Evolutionary conservation across 2,329 filamentous ascomycete species (phyloP).

Genomic region (Aureobasidium vineae): DNA sequence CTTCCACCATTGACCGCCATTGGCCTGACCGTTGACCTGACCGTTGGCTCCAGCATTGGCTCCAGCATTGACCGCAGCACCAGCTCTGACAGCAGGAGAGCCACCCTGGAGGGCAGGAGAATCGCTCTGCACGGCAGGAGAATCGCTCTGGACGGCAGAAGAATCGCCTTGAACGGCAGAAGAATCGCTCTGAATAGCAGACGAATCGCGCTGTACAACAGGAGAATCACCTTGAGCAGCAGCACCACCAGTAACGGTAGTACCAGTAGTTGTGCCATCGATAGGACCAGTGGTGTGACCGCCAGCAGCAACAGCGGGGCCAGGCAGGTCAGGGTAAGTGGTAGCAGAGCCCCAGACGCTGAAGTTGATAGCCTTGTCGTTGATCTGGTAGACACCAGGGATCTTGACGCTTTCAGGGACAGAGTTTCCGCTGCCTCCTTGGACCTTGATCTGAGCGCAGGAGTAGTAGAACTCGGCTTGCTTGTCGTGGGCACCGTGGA

Average conservation of each 20-base stretch:
- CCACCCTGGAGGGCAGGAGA: background rate
- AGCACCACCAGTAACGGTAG: background rate
- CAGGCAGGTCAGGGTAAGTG: constrained; percentile 22
- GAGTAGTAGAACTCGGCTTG: constrained; percentile 45
- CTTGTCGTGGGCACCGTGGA: constrained; percentile 44
- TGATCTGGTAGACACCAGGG: constrained; percentile 26
- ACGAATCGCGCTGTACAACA: background rate
- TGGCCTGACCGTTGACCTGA: too few species aligned
- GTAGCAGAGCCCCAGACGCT: constrained; percentile 27
- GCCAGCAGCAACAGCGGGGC: constrained; percentile 24
- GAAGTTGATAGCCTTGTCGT: constrained; percentile 26
- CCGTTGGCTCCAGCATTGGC: too few species aligned
- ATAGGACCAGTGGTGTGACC: constrained; percentile 25
- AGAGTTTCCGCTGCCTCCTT: constrained; percentile 24
- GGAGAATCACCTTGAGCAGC: background rate
- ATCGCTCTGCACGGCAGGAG: too few species aligned
- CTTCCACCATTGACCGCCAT: too few species aligned
- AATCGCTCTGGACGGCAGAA: too few species aligned
- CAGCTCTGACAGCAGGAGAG: background rate
- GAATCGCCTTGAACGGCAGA: too few species aligned
- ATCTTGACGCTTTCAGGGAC: constrained; percentile 25
- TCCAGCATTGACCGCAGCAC: background rate
- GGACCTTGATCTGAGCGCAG: constrained; percentile 34
- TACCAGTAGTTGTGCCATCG: constrained; percentile 20
- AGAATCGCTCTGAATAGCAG: too few species aligned